Base-by-base conservation (phyloP, 139 green algal genomes). In the Chlorella sorokiniana region DNA sequence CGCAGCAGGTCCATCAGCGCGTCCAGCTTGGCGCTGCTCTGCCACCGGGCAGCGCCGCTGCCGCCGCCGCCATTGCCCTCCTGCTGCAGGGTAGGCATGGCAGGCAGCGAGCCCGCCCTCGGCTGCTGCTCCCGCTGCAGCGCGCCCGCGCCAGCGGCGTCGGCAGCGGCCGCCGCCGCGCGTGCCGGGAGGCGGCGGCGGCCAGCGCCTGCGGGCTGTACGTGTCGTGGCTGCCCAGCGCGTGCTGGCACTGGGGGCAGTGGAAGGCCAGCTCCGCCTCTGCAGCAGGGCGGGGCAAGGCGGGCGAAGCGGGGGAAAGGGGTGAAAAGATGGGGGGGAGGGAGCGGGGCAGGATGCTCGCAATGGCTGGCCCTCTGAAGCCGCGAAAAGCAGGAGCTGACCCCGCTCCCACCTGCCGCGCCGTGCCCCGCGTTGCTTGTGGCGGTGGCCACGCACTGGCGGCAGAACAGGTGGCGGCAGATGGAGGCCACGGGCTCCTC, bases 381-480 rank as follows among this genome's bases (percentile, higher is more conserved):
- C 48, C 16, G 48, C 16, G 48, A 25, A 16, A 56, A 16, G 48
- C 14, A 11, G 16, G 48, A 56, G 14, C 44, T 7, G 4, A 41
- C 23, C 35, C 52, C 33, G 3, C 52, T 5, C 79, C n/a, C 52
- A 84, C 79, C 79, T 62, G 41, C 81, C 4, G 73, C 73, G 54
- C 81, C 73, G 6, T 82, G 73, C 41, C 73, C 81, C 33, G 81
- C 81, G 23, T 76, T 69, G 41, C 73, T 54, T 25, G 88, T 59
- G 79, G 88, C 75, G 29, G 82, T 68, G 1, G 84, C 78, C n/a
- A 90, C 68, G 77, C 90, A 95, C 72, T 96, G 88, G 37, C 76
- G 27, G 86, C 95, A 98, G 90, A 93, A 97, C 8, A 96, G 75
- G 85, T 98, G 95, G 23, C 81, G 44, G 86, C 95, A 98, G 2